Conservation (phyloP, 108 stramenopile genomes). For the Thalassiosira profunda region DNA sequence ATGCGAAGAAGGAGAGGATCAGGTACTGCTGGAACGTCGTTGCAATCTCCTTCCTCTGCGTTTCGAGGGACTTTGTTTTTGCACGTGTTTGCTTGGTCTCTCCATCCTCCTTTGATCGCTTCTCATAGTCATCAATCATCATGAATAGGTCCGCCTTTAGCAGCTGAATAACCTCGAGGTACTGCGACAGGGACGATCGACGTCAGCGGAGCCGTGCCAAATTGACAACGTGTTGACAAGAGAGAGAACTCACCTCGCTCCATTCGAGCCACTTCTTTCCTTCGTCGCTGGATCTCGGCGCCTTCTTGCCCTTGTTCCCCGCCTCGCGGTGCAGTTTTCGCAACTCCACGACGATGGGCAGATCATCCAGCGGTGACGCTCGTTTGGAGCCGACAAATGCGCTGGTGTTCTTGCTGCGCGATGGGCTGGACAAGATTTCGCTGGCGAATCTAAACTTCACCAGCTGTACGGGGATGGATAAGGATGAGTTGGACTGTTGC, state of each 20-base stretch:
- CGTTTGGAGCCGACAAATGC: conserved; percentile 20
- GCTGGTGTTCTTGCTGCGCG: neutral
- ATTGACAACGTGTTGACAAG: too few relatives aligned
- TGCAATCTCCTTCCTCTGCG: conserved; percentile 56
- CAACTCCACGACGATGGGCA: conserved; percentile 73
- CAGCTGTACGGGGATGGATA: too few relatives aligned
- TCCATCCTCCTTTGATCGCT: neutral
- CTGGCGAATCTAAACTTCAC: conserved; percentile 78
- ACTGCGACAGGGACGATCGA: too few relatives aligned
- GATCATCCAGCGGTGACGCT: conserved; percentile 70
- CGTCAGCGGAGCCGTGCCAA: too few relatives aligned
- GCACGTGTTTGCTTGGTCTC: neutral
- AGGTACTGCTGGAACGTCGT: conserved; percentile 74
- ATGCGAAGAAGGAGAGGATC: conserved; percentile 80
- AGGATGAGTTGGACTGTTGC: too few relatives aligned
- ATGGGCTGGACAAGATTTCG: conserved; percentile 26
- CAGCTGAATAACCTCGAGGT: conserved; percentile 62
- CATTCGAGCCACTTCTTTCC: conserved; percentile 82
- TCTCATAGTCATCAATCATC: conserved; percentile 37
- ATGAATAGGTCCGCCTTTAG: conserved; percentile 54
- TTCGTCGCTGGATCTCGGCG: conserved; percentile 80
- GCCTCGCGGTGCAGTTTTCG: conserved; percentile 84
- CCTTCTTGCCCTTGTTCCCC: conserved; percentile 59
- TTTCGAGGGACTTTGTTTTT: conserved; percentile 23
- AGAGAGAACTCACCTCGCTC: too few relatives aligned